Conservation (phyloP, 1,284 basidiomycete genomes). For the Papiliotrema laurentii region DNA sequence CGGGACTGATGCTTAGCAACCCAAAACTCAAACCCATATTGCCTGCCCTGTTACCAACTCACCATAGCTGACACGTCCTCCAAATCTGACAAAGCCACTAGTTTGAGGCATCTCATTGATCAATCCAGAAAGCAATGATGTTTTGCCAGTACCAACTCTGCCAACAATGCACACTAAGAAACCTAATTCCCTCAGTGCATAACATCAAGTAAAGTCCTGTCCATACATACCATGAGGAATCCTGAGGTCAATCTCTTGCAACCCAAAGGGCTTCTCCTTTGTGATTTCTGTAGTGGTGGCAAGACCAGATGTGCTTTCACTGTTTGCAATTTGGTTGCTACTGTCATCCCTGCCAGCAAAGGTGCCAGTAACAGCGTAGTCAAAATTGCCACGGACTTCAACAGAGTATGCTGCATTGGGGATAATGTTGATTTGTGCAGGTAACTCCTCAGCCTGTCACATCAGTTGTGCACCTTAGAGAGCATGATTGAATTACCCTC, state of each 20-base stretch:
- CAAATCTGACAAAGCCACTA: conserved; percentile 57
- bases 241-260: conserved; percentile 57
- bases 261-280: conserved; percentile 61
- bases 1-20: too few relatives aligned
- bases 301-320: too few relatives aligned
- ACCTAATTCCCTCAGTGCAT: conserved; percentile 10
- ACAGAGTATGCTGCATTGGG: conserved; percentile 49
- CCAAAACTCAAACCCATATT: background rate
- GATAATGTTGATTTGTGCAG: background rate
- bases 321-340: too few relatives aligned
- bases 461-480: too few relatives aligned
- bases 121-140: conserved; percentile 60
- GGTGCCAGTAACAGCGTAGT: too few relatives aligned
- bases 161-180: conserved; percentile 33
- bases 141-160: conserved; percentile 35
- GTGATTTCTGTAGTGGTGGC: too few relatives aligned
- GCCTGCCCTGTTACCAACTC: too few relatives aligned
- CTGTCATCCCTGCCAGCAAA: too few relatives aligned
- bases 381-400: conserved; percentile 61
- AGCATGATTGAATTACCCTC: too few relatives aligned
- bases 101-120: conserved; percentile 71
- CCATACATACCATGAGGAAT: conserved; percentile 57
- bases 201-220: too few relatives aligned
- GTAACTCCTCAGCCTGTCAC: conserved; percentile 12
- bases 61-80: conserved; percentile 63